Conservation (phyloP, 495 filamentous ascomycete species). For the Podospora tetraspora region DNA sequence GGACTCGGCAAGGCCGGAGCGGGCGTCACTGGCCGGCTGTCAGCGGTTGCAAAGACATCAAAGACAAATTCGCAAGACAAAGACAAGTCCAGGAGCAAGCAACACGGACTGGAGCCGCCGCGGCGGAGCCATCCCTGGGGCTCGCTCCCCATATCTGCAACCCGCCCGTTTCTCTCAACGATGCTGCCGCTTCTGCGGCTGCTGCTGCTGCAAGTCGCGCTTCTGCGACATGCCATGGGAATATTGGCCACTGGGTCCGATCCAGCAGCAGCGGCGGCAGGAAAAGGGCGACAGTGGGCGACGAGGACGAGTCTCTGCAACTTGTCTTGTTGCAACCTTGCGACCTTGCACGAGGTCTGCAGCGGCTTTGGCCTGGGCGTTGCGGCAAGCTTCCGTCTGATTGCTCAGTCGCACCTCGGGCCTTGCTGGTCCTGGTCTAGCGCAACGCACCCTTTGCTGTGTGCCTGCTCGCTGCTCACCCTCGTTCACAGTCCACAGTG, state of each 20-base stretch:
- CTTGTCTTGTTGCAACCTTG: slow-evolving; percentile 8
- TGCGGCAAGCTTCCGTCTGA: slow-evolving; percentile 25
- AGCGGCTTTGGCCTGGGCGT: slow-evolving; percentile 18
- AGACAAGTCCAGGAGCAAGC: not conserved
- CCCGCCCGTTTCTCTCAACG: slow-evolving; percentile 18
- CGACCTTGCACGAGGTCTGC: slow-evolving; percentile 16
- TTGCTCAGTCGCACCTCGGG: slow-evolving; percentile 22
- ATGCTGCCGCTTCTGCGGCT: not conserved
- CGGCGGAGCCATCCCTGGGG: not conserved
- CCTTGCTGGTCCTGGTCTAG: slow-evolving; percentile 21
- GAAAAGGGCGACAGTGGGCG: too few species aligned
- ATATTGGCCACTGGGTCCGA: not conserved
- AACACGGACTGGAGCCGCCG: not conserved
- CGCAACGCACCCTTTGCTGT: slow-evolving; percentile 16
- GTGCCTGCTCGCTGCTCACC: slow-evolving; percentile 14
- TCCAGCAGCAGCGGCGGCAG: not conserved
- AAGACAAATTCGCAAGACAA: not conserved
- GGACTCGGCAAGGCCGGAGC: not conserved
- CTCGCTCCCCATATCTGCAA: slow-evolving; percentile 13
- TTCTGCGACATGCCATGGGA: slow-evolving; percentile 1
- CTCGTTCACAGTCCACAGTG: slow-evolving; percentile 22
- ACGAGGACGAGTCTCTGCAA: slow-evolving; percentile 14
- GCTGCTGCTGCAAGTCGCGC: not conserved
- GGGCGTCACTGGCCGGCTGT: not conserved
- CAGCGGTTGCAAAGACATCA: not conserved